Conservation (phyloP, 805 yeast species). For the Yarrowia sp. region DNA sequence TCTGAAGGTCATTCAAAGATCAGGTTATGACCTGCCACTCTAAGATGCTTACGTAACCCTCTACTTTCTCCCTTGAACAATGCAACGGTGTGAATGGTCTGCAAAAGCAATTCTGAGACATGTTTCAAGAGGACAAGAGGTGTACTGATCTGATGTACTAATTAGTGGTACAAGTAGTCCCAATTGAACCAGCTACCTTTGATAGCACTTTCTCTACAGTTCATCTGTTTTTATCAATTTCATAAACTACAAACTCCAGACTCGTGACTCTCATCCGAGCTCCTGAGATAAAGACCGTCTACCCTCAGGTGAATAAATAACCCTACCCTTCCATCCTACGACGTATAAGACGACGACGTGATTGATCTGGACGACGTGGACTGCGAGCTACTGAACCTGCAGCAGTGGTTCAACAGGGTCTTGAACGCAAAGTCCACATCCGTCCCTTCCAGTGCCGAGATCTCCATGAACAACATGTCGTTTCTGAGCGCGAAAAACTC, state of each 20-base stretch:
- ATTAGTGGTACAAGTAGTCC: too few relatives aligned
- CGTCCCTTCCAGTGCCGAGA: conserved; percentile 89
- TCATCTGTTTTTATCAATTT: not conserved
- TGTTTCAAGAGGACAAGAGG: not conserved
- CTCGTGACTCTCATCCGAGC: too few relatives aligned
- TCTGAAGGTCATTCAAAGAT: too few relatives aligned
- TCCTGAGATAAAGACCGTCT: too few relatives aligned
- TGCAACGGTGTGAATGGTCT: not conserved
- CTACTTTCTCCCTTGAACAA: not conserved
- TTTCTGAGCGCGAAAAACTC: conserved; percentile 91
- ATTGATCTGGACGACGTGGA: conserved; percentile 10
- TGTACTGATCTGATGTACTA: too few relatives aligned
- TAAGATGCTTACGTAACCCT: too few relatives aligned
- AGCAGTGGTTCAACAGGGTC: conserved; percentile 19
- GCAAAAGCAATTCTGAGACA: conserved; percentile 9
- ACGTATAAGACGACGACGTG: conserved; percentile 1
- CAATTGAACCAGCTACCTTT: too few relatives aligned
- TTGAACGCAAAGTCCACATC: conserved; percentile 87
- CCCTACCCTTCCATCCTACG: too few relatives aligned
- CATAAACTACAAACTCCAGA: not conserved
- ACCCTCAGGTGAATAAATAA: not conserved
- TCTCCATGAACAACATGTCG: conserved; percentile 90
- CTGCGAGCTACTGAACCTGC: conserved; percentile 2
- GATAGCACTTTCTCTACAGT: too few relatives aligned
- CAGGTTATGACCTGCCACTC: too few relatives aligned